Evolutionary conservation across 2,329 filamentous ascomycete species (phyloP).

Genomic region (Westerdykella sp.): DNA sequence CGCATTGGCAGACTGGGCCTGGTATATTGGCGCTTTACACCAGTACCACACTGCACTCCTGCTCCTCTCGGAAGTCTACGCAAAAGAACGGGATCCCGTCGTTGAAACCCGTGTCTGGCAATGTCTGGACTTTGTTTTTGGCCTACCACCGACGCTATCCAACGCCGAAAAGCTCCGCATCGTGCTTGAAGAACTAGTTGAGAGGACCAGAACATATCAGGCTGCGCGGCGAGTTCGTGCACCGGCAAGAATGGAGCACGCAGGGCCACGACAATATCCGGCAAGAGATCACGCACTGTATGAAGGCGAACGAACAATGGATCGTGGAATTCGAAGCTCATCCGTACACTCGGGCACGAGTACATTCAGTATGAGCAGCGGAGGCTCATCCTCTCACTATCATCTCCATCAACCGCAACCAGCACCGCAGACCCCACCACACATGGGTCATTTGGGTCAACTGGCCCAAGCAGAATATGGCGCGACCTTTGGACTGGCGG

Average conservation of each 20-base stretch:
- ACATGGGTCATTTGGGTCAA: background rate
- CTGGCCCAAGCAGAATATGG: background rate
- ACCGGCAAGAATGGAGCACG: constrained; percentile 41
- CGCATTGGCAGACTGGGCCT: constrained; percentile 54
- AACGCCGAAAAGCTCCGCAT: constrained; percentile 54
- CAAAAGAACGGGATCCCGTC: constrained; percentile 48
- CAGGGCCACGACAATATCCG: constrained; percentile 28
- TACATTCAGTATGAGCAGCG: constrained; percentile 1
- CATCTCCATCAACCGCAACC: constrained; percentile 3
- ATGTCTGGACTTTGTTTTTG: constrained; percentile 67
- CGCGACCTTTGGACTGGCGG: background rate
- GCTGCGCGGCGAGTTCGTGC: constrained; percentile 53
- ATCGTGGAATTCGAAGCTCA: constrained; percentile 4
- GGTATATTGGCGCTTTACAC: constrained; percentile 65
- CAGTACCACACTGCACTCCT: constrained; percentile 68
- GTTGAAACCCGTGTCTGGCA: constrained; percentile 63
- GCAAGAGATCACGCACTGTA: constrained; percentile 1
- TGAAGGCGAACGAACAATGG: background rate
- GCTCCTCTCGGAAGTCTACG: constrained; percentile 61
- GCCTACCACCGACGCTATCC: constrained; percentile 48
- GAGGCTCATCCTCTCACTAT: constrained; percentile 1
- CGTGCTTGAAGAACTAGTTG: constrained; percentile 57
- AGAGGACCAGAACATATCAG: constrained; percentile 55
- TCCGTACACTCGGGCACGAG: constrained; percentile 5
- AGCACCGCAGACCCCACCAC: constrained; percentile 2